phyloP scores from a whole-genome alignment of 495 filamentous ascomycete genomes.

The Choiromyces venosus region DNA sequence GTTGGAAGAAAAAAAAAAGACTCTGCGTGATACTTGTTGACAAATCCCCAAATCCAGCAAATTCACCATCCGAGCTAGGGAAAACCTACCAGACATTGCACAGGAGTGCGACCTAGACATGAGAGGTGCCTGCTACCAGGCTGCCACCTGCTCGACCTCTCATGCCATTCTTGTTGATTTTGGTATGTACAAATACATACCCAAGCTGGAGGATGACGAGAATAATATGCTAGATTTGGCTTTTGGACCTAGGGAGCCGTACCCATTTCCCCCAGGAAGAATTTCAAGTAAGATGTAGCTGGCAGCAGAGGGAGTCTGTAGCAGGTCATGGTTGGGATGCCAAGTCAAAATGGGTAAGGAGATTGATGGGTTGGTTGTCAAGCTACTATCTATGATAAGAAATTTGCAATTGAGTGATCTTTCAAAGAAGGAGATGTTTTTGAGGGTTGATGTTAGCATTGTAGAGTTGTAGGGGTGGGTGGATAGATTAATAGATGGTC shows the following conservation, averaged over 20 bases:
- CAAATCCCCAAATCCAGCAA: slow-evolving; percentile 70
- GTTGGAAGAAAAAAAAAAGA: slow-evolving; percentile 50
- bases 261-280: not conserved
- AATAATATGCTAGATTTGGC: slow-evolving; percentile 98
- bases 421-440: slow-evolving; percentile 28
- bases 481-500: not conserved
- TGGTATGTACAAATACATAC: slow-evolving; percentile 81
- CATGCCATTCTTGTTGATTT: slow-evolving; percentile 86
- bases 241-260: slow-evolving; percentile 88
- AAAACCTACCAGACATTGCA: slow-evolving; percentile 90
- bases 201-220: slow-evolving; percentile 91
- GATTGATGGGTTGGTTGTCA: slow-evolving; percentile 77
- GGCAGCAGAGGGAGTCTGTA: slow-evolving; percentile 5
- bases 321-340: slow-evolving; percentile 74
- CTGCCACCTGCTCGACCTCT: slow-evolving; percentile 94
- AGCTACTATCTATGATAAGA: slow-evolving; percentile 84
- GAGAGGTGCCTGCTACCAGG: slow-evolving; percentile 94
- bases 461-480: slow-evolving; percentile 3
- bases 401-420: slow-evolving; percentile 96
- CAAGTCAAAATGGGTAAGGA: slow-evolving; percentile 88
- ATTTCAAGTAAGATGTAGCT: too few species aligned
- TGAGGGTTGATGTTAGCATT: slow-evolving; percentile 3
- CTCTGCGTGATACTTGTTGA: slow-evolving; percentile 88
- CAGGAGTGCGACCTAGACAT: slow-evolving; percentile 94
- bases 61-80: slow-evolving; percentile 72